A percentile compares a stretch with the other conserved stretches of the same genome.
Conservation (phyloP, 352 stramenopile genomes). For the Elongisporangium senticosum region DNA sequence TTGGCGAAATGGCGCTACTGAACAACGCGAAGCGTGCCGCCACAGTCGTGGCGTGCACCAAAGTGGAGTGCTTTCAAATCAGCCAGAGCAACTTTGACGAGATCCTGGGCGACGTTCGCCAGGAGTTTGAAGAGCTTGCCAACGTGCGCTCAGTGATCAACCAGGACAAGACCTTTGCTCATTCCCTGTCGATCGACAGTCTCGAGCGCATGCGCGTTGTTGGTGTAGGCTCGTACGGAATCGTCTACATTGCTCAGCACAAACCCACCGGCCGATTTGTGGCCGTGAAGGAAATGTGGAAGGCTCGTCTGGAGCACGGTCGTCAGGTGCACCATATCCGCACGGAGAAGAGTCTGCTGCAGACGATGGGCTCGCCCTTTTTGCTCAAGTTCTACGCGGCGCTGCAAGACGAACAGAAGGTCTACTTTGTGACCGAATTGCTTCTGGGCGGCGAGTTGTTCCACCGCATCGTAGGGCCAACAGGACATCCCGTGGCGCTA, state of each 20-base stretch:
- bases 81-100: conserved; percentile 60
- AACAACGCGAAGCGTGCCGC: conserved; percentile 52
- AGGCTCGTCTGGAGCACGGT: conserved; percentile 71
- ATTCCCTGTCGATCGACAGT: conserved; percentile 44
- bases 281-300: conserved; percentile 60
- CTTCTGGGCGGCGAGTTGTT: conserved; percentile 64
- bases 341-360: conserved; percentile 60
- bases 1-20: conserved; percentile 56
- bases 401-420: conserved; percentile 45
- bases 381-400: conserved; percentile 54
- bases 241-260: conserved; percentile 47
- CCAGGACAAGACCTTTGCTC: conserved; percentile 38
- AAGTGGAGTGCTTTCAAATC: conserved; percentile 68
- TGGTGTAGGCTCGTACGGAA: conserved; percentile 44
- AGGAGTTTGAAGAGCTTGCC: conserved; percentile 24
- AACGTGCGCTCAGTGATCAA: conserved; percentile 25
- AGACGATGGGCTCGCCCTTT: conserved; percentile 43
- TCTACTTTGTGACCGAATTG: conserved; percentile 72
- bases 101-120: conserved; percentile 30
- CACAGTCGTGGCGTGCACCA: conserved; percentile 48
- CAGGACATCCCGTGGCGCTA: conserved; percentile 36
- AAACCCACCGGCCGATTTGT: conserved; percentile 31
- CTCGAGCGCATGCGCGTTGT: conserved; percentile 54
- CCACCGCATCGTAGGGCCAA: conserved; percentile 19
- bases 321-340: conserved; percentile 87